These are phyloP conservation scores for Coemansia sp. DNA, from an alignment of 192 early-diverging fungal genomes.

Conservation along the genomic window DNA sequence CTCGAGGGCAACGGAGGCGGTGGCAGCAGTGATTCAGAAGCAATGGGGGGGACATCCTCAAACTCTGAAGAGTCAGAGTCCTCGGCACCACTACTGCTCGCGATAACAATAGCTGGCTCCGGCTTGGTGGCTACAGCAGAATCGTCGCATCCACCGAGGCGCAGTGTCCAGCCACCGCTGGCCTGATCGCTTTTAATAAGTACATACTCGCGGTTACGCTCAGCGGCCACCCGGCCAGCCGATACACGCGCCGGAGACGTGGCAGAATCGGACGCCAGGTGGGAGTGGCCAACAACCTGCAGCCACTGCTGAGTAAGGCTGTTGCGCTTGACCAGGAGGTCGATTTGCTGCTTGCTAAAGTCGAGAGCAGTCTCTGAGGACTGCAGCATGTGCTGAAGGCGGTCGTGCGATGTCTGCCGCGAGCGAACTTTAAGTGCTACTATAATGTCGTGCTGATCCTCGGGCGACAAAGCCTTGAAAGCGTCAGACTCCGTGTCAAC, in stretches of 20 bases:
- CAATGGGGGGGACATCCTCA: slow-evolving; percentile 49
- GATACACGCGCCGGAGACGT: slow-evolving; percentile 6
- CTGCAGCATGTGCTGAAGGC: slow-evolving; percentile 70
- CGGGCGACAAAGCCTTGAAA: slow-evolving; percentile 74
- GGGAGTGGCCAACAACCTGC: slow-evolving; percentile 47
- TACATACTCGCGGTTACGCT: slow-evolving; percentile 79
- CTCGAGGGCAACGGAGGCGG: neutral
- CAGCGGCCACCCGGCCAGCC: slow-evolving; percentile 73
- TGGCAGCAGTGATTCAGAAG: neutral
- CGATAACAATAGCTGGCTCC: neutral
- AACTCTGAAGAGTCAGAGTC: slow-evolving; percentile 59
- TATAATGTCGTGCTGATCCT: slow-evolving; percentile 92
- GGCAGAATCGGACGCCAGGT: slow-evolving; percentile 13
- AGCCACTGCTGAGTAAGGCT: slow-evolving; percentile 78
- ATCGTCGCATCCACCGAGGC: slow-evolving; percentile 9
- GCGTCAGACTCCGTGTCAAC: slow-evolving; percentile 78
- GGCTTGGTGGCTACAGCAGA: neutral
- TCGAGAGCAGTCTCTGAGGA: slow-evolving; percentile 74
- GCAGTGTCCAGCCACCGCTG: slow-evolving; percentile 67
- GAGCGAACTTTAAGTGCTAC: slow-evolving; percentile 82
- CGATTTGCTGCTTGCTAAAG: slow-evolving; percentile 90
- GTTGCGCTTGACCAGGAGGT: slow-evolving; percentile 80
- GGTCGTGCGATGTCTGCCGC: slow-evolving; percentile 72
- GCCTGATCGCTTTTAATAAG: slow-evolving; percentile 81
- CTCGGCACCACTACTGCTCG: slow-evolving; percentile 25